Evolutionary conservation across 805 yeast genomes (phyloP).

Genomic region (Saccharomycopsis malanga): DNA sequence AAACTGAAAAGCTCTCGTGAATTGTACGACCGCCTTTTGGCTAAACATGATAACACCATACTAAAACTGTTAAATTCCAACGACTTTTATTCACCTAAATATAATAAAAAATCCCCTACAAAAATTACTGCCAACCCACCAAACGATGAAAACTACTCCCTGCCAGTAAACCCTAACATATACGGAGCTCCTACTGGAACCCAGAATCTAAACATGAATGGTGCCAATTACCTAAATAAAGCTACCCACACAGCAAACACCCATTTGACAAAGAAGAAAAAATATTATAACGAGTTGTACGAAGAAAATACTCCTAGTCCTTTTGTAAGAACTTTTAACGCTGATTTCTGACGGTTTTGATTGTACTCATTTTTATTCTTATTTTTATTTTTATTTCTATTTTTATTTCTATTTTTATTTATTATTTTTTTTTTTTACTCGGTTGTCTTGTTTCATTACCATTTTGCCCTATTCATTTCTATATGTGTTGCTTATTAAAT

Average conservation of each 20-base stretch:
- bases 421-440: no score
- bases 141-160: background rate
- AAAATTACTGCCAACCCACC: background rate
- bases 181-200: constrained; percentile 13
- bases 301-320: constrained; percentile 21
- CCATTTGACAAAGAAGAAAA: constrained; percentile 15
- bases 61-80: background rate
- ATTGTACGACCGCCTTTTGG: background rate
- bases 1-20: background rate
- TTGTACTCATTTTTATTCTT: no score
- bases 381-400: no score
- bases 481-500: no score
- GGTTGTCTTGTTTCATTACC: no score
- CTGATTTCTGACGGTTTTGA: no score
- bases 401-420: no score
- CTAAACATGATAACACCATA: background rate
- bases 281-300: constrained; percentile 20
- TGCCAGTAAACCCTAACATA: constrained; percentile 8
- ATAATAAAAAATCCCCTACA: background rate
- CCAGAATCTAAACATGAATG: constrained; percentile 19
- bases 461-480: no score
- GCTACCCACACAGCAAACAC: constrained; percentile 1
- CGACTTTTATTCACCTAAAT: background rate
- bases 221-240: constrained; percentile 13
- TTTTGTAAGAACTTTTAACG: constrained; percentile 16